Evolutionary conservation across 225 moss, liverwort and hornwort species (phyloP).

Genomic region (Rhytidiadelphus loreus): DNA sequence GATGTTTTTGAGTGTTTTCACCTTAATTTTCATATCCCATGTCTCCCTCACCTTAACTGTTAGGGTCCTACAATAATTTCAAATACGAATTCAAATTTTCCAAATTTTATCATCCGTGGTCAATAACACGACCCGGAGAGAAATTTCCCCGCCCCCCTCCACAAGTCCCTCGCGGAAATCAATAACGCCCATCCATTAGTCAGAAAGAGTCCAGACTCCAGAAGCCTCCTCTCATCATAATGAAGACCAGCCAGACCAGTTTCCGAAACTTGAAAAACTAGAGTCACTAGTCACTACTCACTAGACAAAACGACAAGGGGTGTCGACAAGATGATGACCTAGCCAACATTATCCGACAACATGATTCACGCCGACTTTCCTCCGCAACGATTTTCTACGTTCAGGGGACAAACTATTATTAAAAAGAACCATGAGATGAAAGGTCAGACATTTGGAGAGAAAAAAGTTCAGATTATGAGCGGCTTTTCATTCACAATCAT

Average conservation of each 20-base stretch:
- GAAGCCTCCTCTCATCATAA: background rate
- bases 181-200: background rate
- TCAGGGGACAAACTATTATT: too few relatives aligned
- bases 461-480: too few relatives aligned
- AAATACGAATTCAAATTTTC: background rate
- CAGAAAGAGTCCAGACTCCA: background rate
- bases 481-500: too few relatives aligned
- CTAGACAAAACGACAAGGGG: background rate
- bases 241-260: background rate
- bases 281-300: background rate
- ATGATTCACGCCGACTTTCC: background rate
- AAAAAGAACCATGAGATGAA: too few relatives aligned
- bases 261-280: background rate
- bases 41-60: too few relatives aligned
- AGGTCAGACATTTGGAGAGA: too few relatives aligned
- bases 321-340: background rate
- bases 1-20: rapidly evolving
- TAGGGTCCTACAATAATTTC: background rate
- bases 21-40: background rate
- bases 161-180: background rate
- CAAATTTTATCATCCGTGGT: background rate
- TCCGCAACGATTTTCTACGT: background rate
- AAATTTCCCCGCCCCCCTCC: too few relatives aligned
- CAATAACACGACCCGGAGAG: too few relatives aligned
- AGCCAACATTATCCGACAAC: slow-evolving; percentile 17